A percentile compares a stretch with the other conserved stretches of the same genome.
Evolutionary conservation across 2,329 filamentous ascomycete genomes (phyloP).

Genomic region (Aspergillus flavus): DNA sequence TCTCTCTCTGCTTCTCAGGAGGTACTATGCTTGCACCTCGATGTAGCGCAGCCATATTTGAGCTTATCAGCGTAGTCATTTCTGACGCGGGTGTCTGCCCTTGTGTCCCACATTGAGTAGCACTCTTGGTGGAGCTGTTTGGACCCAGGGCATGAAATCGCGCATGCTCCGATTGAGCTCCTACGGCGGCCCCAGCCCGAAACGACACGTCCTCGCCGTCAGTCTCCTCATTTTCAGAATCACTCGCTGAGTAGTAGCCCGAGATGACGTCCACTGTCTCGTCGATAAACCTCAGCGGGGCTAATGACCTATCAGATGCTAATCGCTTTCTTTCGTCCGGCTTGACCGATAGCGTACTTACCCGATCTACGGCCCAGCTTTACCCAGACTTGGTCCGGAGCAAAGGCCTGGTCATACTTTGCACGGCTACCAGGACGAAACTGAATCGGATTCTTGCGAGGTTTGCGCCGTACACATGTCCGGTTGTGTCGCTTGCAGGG

Average conservation of each 20-base stretch:
- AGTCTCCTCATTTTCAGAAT: slow-evolving; percentile 21
- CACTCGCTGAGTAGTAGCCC: not conserved
- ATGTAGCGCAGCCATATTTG: not conserved
- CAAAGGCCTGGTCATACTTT: slow-evolving; percentile 3
- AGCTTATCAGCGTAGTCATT: not conserved
- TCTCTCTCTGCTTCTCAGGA: too few relatives aligned
- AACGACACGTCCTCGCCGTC: slow-evolving; percentile 10
- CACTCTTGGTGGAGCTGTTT: too few relatives aligned
- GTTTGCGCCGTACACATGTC: not conserved
- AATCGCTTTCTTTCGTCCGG: not conserved
- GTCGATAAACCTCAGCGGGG: slow-evolving; percentile 5
- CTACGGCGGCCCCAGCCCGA: not conserved
- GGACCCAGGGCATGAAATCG: not conserved
- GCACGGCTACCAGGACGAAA: slow-evolving; percentile 1
- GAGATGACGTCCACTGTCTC: slow-evolving; percentile 25
- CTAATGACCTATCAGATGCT: not conserved
- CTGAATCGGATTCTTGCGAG: not conserved
- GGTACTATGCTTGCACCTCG: not conserved
- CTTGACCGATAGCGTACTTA: not conserved
- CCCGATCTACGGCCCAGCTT: not conserved
- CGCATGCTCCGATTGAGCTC: not conserved
- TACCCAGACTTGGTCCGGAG: not conserved
- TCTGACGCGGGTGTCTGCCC: not conserved
- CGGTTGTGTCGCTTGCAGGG: not conserved
- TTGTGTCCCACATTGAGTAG: not conserved